Evolutionary conservation across 768 basidiomycete species (phyloP), one percentile per base, ranked within the genome.

Genomic region (Trametes elegans): DNA sequence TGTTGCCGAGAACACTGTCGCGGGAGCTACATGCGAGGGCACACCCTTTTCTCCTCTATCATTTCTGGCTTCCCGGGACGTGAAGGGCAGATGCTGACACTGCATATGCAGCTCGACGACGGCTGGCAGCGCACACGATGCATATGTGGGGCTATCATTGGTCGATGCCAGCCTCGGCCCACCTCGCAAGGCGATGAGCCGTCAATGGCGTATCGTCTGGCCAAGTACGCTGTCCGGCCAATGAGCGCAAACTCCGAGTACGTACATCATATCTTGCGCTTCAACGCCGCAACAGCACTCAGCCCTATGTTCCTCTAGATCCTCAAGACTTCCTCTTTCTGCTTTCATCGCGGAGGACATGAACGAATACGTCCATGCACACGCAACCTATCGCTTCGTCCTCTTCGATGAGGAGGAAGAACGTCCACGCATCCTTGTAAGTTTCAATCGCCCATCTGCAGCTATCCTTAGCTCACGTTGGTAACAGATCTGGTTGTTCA

Each of bases 281-380:
- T 11, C 7, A 2, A 5, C 7, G 23, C 8, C 11, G 2, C 23
- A 8, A 28, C 13, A 3, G 2, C 5, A 27, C 11, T 43, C 24
- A 16, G 10, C 38, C n/a, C 8, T 29, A 16, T 23, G 9, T 74
- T 32, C 9, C n/a, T 7, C 5, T 53, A 78, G 79, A 45, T 66
- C 69, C 0, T 63, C 70, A 3, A 70, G 70, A 49, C 70, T 79
- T 24, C 90, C 91, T 0, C 74, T 95, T 24, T 90, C 90, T 2
- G 89, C 91, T n/a, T 96, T 91, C 70, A 80, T 98, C 27, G 81
- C 93, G 11, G 84, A 92, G 57, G 93, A 97, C 64, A 90, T 98
- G 90, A 79, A 81, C 26, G 96, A 96, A 66, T 87, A 90, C 48
- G 88, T 92, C 5, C 87, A 89, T 49, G 93, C 95, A 1, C 95